phyloP scores from a whole-genome alignment of 306 rosid genomes.

The Lathyrus oleraceus region DNA sequence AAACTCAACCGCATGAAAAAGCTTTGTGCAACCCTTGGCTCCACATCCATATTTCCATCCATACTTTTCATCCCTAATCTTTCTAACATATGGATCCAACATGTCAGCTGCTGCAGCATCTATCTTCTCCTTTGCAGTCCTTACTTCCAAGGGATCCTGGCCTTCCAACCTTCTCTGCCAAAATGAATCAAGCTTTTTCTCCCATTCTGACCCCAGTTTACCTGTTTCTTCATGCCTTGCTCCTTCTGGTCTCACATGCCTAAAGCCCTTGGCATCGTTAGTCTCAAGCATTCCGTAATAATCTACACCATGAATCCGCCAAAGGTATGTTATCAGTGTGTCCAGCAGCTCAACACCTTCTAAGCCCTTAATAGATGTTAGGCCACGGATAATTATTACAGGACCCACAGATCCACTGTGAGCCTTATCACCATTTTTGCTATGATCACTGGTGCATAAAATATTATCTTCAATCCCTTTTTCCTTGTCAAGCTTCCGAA shows the following conservation, averaged over 20 bases:
- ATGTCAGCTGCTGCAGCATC: conserved; percentile 84
- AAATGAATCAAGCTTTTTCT: conserved; percentile 73
- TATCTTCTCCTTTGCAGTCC: conserved; percentile 97
- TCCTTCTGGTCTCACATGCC: conserved; percentile 86
- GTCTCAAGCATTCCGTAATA: conserved; percentile 93
- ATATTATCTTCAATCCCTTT: conserved; percentile 87
- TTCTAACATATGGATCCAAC: conserved; percentile 87
- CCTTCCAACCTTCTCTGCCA: conserved; percentile 88
- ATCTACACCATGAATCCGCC: conserved; percentile 93
- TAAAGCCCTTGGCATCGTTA: conserved; percentile 80
- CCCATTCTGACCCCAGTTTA: conserved; percentile 80
- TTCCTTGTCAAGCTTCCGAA: conserved; percentile 85
- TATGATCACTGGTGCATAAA: conserved; percentile 67
- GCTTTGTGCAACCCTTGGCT: conserved; percentile 99
- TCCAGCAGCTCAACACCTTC: conserved; percentile 94
- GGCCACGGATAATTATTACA: conserved; percentile 77
- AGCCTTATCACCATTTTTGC: conserved; percentile 65
- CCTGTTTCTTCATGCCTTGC: conserved; percentile 47
- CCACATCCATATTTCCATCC: conserved; percentile 99
- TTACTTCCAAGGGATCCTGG: conserved; percentile 90
- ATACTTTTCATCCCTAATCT: conserved; percentile 98
- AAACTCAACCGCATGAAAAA: conserved; percentile 94
- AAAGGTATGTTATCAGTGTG: conserved; percentile 88
- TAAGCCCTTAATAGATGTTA: conserved; percentile 89
- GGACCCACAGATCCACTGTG: conserved; percentile 86